phyloP scores from a whole-genome alignment of 2,329 filamentous ascomycete species.

The Calonectria hongkongensis region DNA sequence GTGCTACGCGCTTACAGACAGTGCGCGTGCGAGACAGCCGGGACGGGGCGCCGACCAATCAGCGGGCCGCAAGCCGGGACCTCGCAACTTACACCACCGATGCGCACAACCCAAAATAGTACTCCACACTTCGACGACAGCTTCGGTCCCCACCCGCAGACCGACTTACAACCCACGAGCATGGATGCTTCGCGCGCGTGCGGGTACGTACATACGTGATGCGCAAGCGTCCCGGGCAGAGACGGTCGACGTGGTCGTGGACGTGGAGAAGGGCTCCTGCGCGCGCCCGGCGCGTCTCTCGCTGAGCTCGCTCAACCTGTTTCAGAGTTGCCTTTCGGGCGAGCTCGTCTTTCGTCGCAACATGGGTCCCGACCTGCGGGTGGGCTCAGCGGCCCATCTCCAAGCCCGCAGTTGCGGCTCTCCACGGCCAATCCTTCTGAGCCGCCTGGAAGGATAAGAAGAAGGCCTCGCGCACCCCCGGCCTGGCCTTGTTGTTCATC shows the following conservation, averaged over 20 bases:
- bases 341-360: slow-evolving; percentile 29
- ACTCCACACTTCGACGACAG: slow-evolving; percentile 25
- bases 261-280: slow-evolving; percentile 27
- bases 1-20: slow-evolving; percentile 31
- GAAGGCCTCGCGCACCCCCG: slow-evolving; percentile 54
- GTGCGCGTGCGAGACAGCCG: slow-evolving; percentile 2
- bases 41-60: not conserved
- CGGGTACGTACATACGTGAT: slow-evolving; percentile 35
- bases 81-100: slow-evolving; percentile 24
- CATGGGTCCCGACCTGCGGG: slow-evolving; percentile 40
- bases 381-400: slow-evolving; percentile 39
- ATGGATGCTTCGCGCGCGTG: slow-evolving; percentile 34
- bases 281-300: slow-evolving; percentile 31
- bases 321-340: slow-evolving; percentile 48
- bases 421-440: slow-evolving; percentile 52
- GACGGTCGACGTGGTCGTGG: slow-evolving; percentile 45
- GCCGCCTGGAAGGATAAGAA: slow-evolving; percentile 50
- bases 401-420: slow-evolving; percentile 36
- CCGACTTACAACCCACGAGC: slow-evolving; percentile 23
- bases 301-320: slow-evolving; percentile 37
- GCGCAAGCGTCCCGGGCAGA: slow-evolving; percentile 33
- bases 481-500: slow-evolving; percentile 48
- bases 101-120: slow-evolving; percentile 39
- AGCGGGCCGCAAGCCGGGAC: not conserved
- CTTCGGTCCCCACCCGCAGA: slow-evolving; percentile 24